Base-by-base conservation (phyloP, 2,329 filamentous ascomycete species). In the Microdochium trichocladiopsis region DNA sequence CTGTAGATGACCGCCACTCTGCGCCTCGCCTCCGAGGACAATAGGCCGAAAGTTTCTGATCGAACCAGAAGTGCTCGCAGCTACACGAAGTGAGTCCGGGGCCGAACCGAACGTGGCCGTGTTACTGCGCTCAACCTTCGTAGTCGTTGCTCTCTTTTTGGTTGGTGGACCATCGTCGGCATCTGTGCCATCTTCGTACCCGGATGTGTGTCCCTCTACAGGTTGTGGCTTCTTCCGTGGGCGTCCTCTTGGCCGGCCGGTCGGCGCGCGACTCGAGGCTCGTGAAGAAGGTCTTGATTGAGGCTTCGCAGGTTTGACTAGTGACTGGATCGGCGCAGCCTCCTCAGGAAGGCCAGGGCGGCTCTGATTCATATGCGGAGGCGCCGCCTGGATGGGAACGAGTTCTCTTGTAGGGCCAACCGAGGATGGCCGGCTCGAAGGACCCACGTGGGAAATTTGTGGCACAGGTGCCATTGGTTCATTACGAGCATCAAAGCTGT, bases 31-130 rank as follows among this genome's bases (percentile, higher is more conserved):
- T 2, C 71, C 75, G 23, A 78, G 72, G 28, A 79, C 76, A 52
- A 89, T 78, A 3, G 93, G 93, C 47, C 91, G 82, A 66, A 96
- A 88, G 48, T 86, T 86, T 45, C 93, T 87, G 53, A 97, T 78
- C 4, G 92, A 96, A 43, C 90, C 90, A 47, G 92, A 87, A 16
- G 89, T 95, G 65, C 90, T 95, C 48, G 93, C 93, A 55, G 89
- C 86, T n/a, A 96, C 90, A 49, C 92, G 82, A 24, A 97, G 75
- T 3, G 90, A 95, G 49, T 94, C 90, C 10, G 84, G 81, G 25
- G 84, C 84, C 37, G 82, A 78, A 50, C 86, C 88, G 61, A 96
- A 88, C 22, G 82, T 83, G 56, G 78, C 81, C 58, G 82, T 86
- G 50, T 85, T 84, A n/a, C 83, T 83, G 71, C 84, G 86, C 56